Evolutionary conservation across 2,329 filamentous ascomycete genomes (phyloP).

Genomic region (Neospermospora avenae): DNA sequence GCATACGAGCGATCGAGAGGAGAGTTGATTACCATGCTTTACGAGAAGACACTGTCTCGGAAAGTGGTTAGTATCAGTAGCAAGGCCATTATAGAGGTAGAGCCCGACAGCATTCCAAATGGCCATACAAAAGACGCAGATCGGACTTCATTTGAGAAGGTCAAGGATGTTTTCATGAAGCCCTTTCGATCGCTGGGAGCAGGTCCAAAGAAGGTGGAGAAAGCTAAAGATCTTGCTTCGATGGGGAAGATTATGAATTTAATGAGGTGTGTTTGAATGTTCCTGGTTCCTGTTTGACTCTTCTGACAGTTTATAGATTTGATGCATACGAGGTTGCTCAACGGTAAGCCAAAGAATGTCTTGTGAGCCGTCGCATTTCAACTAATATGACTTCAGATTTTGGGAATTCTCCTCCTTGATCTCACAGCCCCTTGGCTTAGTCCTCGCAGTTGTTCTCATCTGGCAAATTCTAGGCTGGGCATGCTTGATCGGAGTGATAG

Average conservation of each 20-base stretch:
- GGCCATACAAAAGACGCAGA: slow-evolving; percentile 9
- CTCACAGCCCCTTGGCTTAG: slow-evolving; percentile 71
- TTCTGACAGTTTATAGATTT: slow-evolving; percentile 24
- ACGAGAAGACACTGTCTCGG: slow-evolving; percentile 57
- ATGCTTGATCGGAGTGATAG: slow-evolving; percentile 68
- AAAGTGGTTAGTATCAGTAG: slow-evolving; percentile 33
- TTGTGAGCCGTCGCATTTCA: neutral
- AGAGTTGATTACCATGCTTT: slow-evolving; percentile 82
- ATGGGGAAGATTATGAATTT: slow-evolving; percentile 91
- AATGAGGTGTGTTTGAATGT: slow-evolving; percentile 55
- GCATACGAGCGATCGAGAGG: slow-evolving; percentile 81
- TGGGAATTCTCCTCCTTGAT: slow-evolving; percentile 83
- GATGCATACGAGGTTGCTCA: slow-evolving; percentile 82
- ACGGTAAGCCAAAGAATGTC: slow-evolving; percentile 28
- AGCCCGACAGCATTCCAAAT: slow-evolving; percentile 13
- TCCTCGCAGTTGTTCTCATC: slow-evolving; percentile 70
- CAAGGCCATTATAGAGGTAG: slow-evolving; percentile 13
- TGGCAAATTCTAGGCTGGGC: slow-evolving; percentile 79
- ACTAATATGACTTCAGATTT: slow-evolving; percentile 47
- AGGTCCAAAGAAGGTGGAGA: slow-evolving; percentile 27
- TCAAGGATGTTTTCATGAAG: slow-evolving; percentile 20
- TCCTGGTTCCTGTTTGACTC: neutral
- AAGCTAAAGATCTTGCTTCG: slow-evolving; percentile 59
- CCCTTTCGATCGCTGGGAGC: slow-evolving; percentile 28
- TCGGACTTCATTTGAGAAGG: slow-evolving; percentile 14